Evolutionary conservation across 2,329 filamentous ascomycete species (phyloP), one percentile per base, ranked within the genome.

Genomic region (Neonectria neomacrospora): DNA sequence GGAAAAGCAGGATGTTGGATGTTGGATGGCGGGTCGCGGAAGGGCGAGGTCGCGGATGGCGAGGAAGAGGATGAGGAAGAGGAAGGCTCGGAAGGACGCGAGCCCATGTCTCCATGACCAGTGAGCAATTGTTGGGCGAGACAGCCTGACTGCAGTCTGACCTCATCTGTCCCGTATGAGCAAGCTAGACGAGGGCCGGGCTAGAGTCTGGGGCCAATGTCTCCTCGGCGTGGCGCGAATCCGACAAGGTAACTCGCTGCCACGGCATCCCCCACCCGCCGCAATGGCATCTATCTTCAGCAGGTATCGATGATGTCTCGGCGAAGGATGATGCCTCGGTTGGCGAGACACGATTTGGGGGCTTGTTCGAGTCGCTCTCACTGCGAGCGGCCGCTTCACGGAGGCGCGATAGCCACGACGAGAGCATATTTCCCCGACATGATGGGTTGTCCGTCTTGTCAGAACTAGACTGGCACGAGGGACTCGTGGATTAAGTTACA

Each of bases 101-200:
- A 37, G 34, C 34, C 14, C 34, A 37, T 37, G 32, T 26, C 23
- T 26, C 23, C 23, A 26, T 26, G 23, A 26, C 23, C 23, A 26
- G 23, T 26, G 23, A 6, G 23, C 23, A 6, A 6, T 34, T 18
- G 16, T 28, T 56, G 42, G 45, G 23, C 42, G 45, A 65, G 47
- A 18, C 44, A 56, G 44, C 37, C 52, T 44, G 63, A 61, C 63
- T 66, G 61, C 58, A 66, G 59, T 68, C 64, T 60, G 62, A 65
- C 59, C 54, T 64, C 55, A 65, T 68, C 56, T 54, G 54, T 20
- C 39, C 44, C 34, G 59, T 18, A 58, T 14, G 28, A 37, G 16
- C 54, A 57, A 39, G 52, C 58, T 58, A 54, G 50, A 47, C 55
- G 32, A 59, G 26, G 52, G 44, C 48, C 34, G 30, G 56, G 63